Evolutionary conservation across 2,329 filamentous ascomycete genomes (phyloP).

Genomic region (Sporothrix inflata): DNA sequence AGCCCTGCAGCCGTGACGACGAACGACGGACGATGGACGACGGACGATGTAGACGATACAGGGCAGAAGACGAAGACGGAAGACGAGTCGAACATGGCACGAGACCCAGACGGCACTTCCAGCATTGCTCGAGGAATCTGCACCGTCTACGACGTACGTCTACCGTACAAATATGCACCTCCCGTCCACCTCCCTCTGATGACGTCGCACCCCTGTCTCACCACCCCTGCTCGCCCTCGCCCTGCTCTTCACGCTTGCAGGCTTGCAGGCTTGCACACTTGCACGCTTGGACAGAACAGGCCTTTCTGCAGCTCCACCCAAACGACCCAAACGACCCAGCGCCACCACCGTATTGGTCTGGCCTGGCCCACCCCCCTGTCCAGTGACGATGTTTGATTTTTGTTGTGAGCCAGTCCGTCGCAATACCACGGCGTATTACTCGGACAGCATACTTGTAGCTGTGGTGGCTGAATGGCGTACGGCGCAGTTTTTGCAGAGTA

Average conservation of each 20-base stretch:
- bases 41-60: not conserved
- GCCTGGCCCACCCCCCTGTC: not conserved
- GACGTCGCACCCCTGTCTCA: slow-evolving; percentile 28
- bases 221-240: slow-evolving; percentile 21
- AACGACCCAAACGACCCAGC: not conserved
- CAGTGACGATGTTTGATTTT: slow-evolving; percentile 20
- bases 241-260: not conserved
- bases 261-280: not conserved
- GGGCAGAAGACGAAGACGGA: not conserved
- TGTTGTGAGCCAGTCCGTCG: not conserved
- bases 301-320: slow-evolving; percentile 2
- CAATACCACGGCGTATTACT: not conserved
- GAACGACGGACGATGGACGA: not conserved
- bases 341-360: not conserved
- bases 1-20: slow-evolving; percentile 15
- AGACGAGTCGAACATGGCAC: not conserved
- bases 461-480: too few species aligned
- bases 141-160: not conserved
- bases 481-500: not conserved
- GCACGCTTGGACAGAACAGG: not conserved
- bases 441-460: too few species aligned
- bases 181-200: not conserved
- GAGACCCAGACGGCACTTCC: not conserved
- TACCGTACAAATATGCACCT: not conserved
- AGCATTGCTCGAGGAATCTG: not conserved